Evolutionary conservation across 2,329 filamentous ascomycete species (phyloP), one percentile per base, ranked within the genome.

Genomic region (Fusarium napiforme): DNA sequence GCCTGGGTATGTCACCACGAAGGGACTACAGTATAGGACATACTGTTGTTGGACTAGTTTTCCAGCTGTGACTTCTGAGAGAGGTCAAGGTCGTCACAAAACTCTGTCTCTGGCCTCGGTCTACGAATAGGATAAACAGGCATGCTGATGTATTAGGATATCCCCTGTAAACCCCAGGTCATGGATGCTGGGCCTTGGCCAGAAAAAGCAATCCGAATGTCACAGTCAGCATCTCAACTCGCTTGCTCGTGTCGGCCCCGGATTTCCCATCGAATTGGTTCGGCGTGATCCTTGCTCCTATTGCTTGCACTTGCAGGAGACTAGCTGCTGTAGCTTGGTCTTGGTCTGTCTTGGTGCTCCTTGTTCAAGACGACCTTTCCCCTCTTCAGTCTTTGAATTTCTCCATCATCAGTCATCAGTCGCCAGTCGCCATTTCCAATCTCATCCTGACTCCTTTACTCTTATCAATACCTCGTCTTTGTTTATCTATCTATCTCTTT

Each of bases 231-330:
- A 28, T 50, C 40, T 50, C 56, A 36, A 59, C 56, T 43, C 26
- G 52, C 52, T 32, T n/a, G 52, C 37, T 63, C 61, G 55, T 69
- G 66, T 59, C 72, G 72, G 66, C 75, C 76, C 76, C 76, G 76
- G 76, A 78, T 78, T 78, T 78, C 69, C 75, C 74, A 71, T 78
- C 64, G 76, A 75, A 71, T 75, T 77, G 76, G 76, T 77, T 71
- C 76, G 68, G 70, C 65, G 70, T 75, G 75, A 77, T 78, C 74
- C 75, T 62, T 75, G 67, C 26, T 42, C 19, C 42, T 50, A 37
- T 59, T 50, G 32, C 74, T 65, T 56, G 56, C 49, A 60, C 52
- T 59, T 71, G 69, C 55, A 70, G 62, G 53, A 69, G 65, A 59
- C 66, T 69, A 69, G 64, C 50, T 69, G 57, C 30, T 50, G 56